phyloP scores from a whole-genome alignment of 2,329 filamentous ascomycete genomes.

The Alternaria arbusti region DNA sequence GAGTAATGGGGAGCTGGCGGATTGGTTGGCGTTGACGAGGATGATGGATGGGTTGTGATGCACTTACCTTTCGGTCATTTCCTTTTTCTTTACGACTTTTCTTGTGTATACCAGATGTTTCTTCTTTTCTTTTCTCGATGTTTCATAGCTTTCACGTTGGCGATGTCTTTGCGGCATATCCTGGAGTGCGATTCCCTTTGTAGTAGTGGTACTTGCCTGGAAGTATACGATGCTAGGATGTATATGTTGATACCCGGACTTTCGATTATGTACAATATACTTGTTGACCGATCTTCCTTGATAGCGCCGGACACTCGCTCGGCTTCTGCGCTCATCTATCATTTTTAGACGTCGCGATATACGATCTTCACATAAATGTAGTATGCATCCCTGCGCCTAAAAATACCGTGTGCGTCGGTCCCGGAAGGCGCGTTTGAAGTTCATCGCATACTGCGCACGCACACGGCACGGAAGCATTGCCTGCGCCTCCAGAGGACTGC shows the following conservation, averaged over 20 bases:
- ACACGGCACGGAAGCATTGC: too few species aligned
- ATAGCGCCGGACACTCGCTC: too few species aligned
- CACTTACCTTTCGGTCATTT: too few species aligned
- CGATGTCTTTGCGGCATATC: neutral
- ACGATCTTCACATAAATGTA: too few species aligned
- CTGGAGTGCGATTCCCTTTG: neutral
- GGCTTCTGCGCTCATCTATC: too few species aligned
- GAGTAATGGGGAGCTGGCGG: conserved; percentile 15
- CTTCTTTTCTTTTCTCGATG: neutral
- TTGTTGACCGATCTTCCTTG: neutral
- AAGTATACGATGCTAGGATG: neutral
- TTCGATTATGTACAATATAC: neutral
- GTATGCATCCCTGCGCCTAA: too few species aligned
- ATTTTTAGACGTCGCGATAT: too few species aligned
- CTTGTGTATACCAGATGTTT: neutral
- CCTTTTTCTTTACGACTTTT: neutral
- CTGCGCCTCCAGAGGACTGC: too few species aligned
- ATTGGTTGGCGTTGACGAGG: conserved; percentile 23
- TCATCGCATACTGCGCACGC: too few species aligned
- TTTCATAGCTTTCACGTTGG: neutral
- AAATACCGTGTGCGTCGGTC: too few species aligned
- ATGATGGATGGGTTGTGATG: conserved; percentile 19
- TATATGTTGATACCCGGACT: neutral
- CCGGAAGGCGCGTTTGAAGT: too few species aligned
- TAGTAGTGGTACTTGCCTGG: neutral